Percentiles rank a stretch among this genome's conserved stretches.
phyloP scores from a whole-genome alignment of 1,139 yeast genomes.

The Yamadazyma membranifaciens region DNA sequence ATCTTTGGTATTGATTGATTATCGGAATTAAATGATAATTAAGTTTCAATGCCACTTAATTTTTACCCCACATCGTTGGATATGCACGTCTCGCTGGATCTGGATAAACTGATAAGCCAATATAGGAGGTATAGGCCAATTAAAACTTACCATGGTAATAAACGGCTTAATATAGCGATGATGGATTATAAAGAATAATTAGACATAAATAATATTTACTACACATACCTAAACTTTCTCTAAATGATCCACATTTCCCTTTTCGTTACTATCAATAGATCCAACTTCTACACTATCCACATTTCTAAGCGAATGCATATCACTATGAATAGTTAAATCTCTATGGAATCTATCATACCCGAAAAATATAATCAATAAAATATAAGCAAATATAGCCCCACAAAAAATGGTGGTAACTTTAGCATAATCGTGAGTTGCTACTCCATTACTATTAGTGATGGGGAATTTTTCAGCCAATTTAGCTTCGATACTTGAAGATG shows the following conservation, averaged over 20 bases:
- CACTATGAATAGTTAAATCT: conserved; percentile 15
- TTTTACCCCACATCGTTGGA: no score
- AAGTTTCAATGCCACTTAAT: no score
- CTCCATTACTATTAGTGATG: conserved; percentile 19
- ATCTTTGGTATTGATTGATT: no score
- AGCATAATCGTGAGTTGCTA: conserved; percentile 30
- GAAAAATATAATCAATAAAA: conserved; percentile 25
- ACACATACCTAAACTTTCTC: background rate
- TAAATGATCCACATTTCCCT: conserved; percentile 4
- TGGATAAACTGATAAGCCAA: no score
- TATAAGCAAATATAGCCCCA: conserved; percentile 34
- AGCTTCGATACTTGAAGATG: conserved; percentile 38
- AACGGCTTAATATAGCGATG: no score
- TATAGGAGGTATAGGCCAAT: no score
- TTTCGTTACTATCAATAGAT: conserved; percentile 1
- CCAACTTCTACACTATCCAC: conserved; percentile 7
- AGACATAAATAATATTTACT: no score
- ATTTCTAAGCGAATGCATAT: conserved; percentile 10
- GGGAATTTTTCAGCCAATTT: conserved; percentile 32
- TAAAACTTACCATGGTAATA: no score
- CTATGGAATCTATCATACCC: conserved; percentile 36
- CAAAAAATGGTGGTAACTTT: conserved; percentile 39
- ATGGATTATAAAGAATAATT: no score
- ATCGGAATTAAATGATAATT: no score
- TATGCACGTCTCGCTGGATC: no score